Base-by-base conservation (phyloP, 2,329 filamentous ascomycete species). In the Tolypocladium cylindrosporum region DNA sequence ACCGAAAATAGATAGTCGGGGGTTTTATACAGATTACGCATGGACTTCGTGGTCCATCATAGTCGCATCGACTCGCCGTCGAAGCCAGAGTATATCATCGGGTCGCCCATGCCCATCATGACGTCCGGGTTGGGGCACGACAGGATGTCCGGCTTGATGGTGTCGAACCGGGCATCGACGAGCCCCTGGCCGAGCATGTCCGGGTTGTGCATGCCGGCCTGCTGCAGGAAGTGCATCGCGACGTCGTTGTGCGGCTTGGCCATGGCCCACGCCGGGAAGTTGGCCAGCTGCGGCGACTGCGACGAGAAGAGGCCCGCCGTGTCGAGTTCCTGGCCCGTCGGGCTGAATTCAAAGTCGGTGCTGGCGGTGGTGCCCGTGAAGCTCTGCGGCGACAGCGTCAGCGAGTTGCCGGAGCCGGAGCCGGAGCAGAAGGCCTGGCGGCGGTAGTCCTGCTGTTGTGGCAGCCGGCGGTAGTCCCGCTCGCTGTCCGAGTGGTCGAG, bases 21-120 rank as follows among this genome's bases (percentile, higher is more conserved):
- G 19, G 9, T 34, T 50, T 19, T 50, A 13, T 36, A 50, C 45
- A 34, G 27, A 4, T 21, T 19, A 24, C 14, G 45, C 31, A 8
- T 34, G 8, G 4, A 21, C 10, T 7, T 21, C 16, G 21, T 42
- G 24, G 6, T 34, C 27, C 4, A 24, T 71, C 63, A 78, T 52
- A 78, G 66, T 60, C 74, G 67, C 66, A 79, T 69, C 24, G 68
- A 61, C 54, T 79, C 77, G 58, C 71, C 72, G 58, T 80, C 78
- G 64, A 77, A 82, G 51, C 78, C 77, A 3, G 76, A 73, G 63
- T 78, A 84, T 58, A 84, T 82, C 80, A 83, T 83, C 1, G 81
- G 80, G 60, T 84, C 81, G 21, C 75, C 77, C 65, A 82, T 76
- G 21, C 80, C 78, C 67, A 83, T 73, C 80, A 84, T 84, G 9